Evolutionary conservation across 148 eudicot genomes (phyloP).

Genomic region (Heliosperma pusillum): DNA sequence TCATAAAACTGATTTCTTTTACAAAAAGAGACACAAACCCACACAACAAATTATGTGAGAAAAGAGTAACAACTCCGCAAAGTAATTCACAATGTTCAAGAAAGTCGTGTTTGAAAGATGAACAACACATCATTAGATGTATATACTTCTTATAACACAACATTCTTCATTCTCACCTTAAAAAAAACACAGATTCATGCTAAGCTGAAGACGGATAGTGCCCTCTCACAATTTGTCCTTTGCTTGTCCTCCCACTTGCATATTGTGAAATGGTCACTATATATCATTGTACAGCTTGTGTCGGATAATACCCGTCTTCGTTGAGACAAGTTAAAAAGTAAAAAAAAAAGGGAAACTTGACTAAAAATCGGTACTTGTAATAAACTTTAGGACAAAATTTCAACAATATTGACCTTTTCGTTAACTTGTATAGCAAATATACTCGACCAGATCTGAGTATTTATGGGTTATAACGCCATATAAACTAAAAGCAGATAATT

Average conservation of each 20-base stretch:
- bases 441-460: constrained; percentile 29
- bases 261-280: too few species aligned
- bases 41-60: background rate
- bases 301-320: too few species aligned
- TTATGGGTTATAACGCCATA: constrained; percentile 32
- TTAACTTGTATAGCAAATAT: constrained; percentile 60
- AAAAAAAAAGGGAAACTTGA: constrained; percentile 10
- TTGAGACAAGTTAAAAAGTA: too few species aligned
- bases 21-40: background rate
- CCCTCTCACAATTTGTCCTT: too few species aligned
- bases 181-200: too few species aligned
- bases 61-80: background rate
- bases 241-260: too few species aligned
- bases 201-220: too few species aligned
- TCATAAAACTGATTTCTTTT: too few species aligned
- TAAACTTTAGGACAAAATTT: constrained; percentile 6
- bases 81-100: background rate
- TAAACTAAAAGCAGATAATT: constrained; percentile 15
- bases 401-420: constrained; percentile 39
- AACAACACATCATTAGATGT: constrained; percentile 13
- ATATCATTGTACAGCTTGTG: too few species aligned
- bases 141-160: too few species aligned
- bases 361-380: constrained; percentile 13
- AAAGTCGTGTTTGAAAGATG: background rate
- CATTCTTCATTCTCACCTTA: constrained; percentile 20